These are phyloP conservation scores for Clausena lansium DNA, from an alignment of 345 rosid species.

Conservation along the genomic window DNA sequence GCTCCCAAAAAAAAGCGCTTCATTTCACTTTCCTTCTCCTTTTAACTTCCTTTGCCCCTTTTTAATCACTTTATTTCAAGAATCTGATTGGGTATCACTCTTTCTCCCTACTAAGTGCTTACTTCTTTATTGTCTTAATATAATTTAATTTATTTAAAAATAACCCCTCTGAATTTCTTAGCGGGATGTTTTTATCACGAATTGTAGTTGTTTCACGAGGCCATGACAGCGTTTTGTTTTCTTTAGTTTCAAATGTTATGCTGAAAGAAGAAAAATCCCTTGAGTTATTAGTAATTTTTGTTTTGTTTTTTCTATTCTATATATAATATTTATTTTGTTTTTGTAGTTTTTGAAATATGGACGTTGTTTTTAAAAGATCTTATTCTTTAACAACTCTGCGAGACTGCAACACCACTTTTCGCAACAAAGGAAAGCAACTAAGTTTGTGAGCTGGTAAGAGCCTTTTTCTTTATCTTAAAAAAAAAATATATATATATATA, in stretches of 20 bases:
- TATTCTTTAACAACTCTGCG: conserved; percentile 9
- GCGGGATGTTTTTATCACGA: conserved; percentile 46
- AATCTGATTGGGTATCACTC: conserved; percentile 16
- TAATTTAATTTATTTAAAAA: not conserved
- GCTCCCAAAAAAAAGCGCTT: not conserved
- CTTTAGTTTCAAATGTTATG: conserved; percentile 12
- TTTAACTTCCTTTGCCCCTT: not conserved
- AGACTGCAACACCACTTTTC: conserved; percentile 22
- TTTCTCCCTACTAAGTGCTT: not conserved
- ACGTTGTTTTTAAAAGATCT: not conserved
- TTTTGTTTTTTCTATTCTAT: not conserved
- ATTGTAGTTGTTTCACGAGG: conserved; percentile 47
- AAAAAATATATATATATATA: too few relatives aligned
- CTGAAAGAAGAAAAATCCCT: not conserved
- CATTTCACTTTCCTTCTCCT: not conserved
- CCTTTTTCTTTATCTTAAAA: conserved; percentile 11
- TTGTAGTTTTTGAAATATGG: conserved; percentile 1
- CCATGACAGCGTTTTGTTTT: conserved; percentile 21
- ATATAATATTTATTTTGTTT: not conserved
- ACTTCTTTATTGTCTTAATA: too few relatives aligned
- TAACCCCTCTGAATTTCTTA: conserved; percentile 18
- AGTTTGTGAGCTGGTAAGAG: conserved; percentile 26
- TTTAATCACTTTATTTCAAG: not conserved
- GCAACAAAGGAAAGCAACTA: conserved; percentile 23
- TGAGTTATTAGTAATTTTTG: not conserved